These are phyloP conservation scores for Cladosporium phlei DNA, from an alignment of 2,329 filamentous ascomycete genomes.

Conservation along the genomic window DNA sequence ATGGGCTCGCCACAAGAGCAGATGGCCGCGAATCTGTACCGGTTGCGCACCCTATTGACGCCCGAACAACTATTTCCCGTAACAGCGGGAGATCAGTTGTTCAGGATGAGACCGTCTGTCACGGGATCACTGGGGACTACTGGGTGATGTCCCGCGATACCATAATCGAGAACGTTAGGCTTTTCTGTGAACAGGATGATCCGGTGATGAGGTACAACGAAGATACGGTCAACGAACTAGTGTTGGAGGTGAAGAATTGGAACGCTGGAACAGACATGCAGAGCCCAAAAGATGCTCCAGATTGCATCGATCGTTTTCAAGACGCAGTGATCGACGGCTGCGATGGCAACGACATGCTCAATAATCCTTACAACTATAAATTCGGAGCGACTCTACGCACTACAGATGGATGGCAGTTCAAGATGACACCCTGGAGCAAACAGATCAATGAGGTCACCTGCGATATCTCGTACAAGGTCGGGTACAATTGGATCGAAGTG, in stretches of 20 bases:
- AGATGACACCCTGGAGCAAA: constrained; percentile 9
- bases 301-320: constrained; percentile 4
- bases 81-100: no score
- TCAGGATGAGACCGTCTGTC: constrained; percentile 7
- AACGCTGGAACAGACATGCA: background rate
- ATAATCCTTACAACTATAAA: constrained; percentile 15
- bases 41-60: no score
- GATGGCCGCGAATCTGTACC: no score
- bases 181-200: constrained; percentile 5
- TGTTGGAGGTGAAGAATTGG: background rate
- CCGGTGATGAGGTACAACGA: background rate
- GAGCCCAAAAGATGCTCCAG: constrained; percentile 4
- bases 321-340: constrained; percentile 13
- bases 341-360: constrained; percentile 8
- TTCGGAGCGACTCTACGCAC: constrained; percentile 10
- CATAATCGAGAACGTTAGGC: constrained; percentile 2
- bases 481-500: constrained; percentile 6
- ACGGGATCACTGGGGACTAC: constrained; percentile 14
- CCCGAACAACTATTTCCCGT: no score
- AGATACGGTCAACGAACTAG: constrained; percentile 9
- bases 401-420: constrained; percentile 13
- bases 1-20: no score
- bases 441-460: constrained; percentile 14
- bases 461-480: constrained; percentile 11
- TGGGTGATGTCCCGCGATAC: constrained; percentile 11